Evolutionary conservation across 2,329 filamentous ascomycete species (phyloP).

Genomic region (Thielaviopsis musarum): DNA sequence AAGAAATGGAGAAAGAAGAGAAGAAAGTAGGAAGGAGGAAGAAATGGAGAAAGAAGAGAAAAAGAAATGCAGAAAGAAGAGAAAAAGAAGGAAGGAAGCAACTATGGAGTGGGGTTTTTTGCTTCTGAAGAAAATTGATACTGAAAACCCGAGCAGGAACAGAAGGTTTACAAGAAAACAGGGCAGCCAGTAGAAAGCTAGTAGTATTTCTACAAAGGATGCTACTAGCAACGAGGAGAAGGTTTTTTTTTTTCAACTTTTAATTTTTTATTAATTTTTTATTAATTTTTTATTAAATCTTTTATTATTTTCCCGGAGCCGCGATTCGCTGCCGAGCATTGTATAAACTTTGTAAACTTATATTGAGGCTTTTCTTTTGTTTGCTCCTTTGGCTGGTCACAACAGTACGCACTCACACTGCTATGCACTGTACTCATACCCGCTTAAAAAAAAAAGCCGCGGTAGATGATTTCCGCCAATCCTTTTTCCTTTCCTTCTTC

Average conservation of each 20-base stretch:
- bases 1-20: neutral
- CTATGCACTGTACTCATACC: neutral
- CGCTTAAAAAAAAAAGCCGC: too few species aligned
- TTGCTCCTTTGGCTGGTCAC: neutral
- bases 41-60: too few species aligned
- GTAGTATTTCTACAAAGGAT: neutral
- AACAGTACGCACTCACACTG: neutral
- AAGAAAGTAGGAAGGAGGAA: neutral
- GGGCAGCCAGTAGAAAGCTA: neutral
- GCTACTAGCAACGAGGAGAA: too few species aligned
- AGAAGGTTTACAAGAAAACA: neutral
- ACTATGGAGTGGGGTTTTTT: too few species aligned
- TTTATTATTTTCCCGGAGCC: too few species aligned
- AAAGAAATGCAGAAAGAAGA: neutral
- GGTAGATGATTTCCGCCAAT: neutral
- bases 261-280: too few species aligned
- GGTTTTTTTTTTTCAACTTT: neutral
- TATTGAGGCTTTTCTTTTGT: neutral
- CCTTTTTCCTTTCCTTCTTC: neutral
- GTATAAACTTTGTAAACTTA: neutral
- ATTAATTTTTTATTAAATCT: too few species aligned
- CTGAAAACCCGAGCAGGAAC: too few species aligned
- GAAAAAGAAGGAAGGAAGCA: too few species aligned
- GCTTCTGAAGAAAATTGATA: too few species aligned
- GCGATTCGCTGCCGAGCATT: too few species aligned